phyloP scores from a whole-genome alignment of 2,329 filamentous ascomycete genomes.

The Aspergillus candidus region DNA sequence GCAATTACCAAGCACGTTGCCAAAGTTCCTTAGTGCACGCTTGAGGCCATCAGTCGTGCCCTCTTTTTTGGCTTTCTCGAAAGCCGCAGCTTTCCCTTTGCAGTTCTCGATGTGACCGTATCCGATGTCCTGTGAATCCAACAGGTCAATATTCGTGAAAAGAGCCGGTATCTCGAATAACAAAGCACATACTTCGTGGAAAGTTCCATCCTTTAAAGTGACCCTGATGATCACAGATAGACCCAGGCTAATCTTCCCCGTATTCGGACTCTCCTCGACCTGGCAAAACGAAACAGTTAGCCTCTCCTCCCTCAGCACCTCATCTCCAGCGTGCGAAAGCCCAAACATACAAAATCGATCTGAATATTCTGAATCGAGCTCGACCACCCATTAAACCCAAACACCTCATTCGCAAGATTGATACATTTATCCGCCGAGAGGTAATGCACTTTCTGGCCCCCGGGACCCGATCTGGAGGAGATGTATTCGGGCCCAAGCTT shows the following conservation, averaged over 20 bases:
- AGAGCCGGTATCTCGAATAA: no score
- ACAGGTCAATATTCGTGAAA: no score
- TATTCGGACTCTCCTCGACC: constrained; percentile 75
- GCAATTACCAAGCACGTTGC: constrained; percentile 96
- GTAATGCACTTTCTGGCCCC: constrained; percentile 84
- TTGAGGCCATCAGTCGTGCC: constrained; percentile 93
- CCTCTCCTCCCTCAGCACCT: neutral
- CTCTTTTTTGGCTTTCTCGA: constrained; percentile 98
- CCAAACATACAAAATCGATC: constrained; percentile 70
- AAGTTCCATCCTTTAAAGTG: constrained; percentile 88
- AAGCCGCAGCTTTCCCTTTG: constrained; percentile 89
- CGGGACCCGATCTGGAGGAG: constrained; percentile 74
- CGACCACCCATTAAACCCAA: constrained; percentile 97
- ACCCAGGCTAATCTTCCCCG: constrained; percentile 73
- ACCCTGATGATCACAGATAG: constrained; percentile 87
- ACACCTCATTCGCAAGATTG: constrained; percentile 86
- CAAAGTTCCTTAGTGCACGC: constrained; percentile 81
- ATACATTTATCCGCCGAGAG: constrained; percentile 96
- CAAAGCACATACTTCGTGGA: constrained; percentile 60
- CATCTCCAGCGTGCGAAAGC: neutral
- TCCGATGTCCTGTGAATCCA: constrained; percentile 63
- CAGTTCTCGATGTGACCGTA: constrained; percentile 96
- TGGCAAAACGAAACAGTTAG: constrained; percentile 19
- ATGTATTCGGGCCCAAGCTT: constrained; percentile 96
- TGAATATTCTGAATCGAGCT: constrained; percentile 92